A percentile compares a stretch with the other conserved stretches of the same genome.
phyloP scores from a whole-genome alignment of 169 alveolate genomes.

The Amoebophrya sp. region DNA sequence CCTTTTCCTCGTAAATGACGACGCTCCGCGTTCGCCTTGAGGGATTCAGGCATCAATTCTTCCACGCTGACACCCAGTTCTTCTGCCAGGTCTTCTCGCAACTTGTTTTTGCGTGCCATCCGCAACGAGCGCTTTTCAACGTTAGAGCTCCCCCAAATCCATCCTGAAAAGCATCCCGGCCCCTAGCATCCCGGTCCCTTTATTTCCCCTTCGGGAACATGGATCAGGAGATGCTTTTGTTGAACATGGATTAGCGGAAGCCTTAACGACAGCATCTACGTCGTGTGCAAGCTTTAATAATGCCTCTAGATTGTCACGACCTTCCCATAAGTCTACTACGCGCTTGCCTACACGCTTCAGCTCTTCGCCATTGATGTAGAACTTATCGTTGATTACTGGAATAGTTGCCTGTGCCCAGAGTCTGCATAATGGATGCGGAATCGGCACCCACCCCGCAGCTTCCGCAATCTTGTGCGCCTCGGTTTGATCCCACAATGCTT shows the following conservation, averaged over 20 bases:
- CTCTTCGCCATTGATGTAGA: background rate
- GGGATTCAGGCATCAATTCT: background rate
- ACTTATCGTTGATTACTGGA: background rate
- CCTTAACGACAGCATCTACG: background rate
- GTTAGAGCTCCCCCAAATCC: too few relatives aligned
- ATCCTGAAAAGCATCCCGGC: too few relatives aligned
- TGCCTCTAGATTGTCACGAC: background rate
- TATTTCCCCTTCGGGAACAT: too few relatives aligned
- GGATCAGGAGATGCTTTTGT: too few relatives aligned
- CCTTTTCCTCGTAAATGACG: background rate
- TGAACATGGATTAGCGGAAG: too few relatives aligned
- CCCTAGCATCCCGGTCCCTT: too few relatives aligned
- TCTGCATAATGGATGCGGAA: background rate
- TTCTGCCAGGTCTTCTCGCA: background rate
- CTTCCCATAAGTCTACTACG: background rate
- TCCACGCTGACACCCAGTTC: background rate
- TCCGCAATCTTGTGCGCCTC: background rate
- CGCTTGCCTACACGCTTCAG: slow-evolving; percentile 20
- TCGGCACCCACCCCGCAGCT: slow-evolving; percentile 1
- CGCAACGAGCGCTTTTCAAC: background rate
- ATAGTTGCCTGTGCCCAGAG: background rate
- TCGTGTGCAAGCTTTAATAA: background rate
- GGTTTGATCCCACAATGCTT: background rate
- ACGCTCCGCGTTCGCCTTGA: background rate
- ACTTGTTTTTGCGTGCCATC: background rate